Base-by-base conservation (phyloP, 2,329 filamentous ascomycete genomes). In the Aspergillus melleus region DNA sequence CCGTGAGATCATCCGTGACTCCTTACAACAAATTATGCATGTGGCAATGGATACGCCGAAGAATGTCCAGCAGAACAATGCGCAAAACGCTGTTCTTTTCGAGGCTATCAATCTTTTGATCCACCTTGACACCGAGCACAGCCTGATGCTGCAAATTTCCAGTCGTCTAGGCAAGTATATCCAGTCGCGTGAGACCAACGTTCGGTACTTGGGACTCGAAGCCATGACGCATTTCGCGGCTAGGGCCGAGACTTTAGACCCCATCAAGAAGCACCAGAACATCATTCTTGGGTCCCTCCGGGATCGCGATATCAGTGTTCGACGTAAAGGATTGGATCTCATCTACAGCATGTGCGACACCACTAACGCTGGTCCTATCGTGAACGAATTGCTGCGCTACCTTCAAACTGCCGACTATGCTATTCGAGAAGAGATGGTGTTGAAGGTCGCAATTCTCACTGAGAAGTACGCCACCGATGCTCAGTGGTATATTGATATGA, bases 311-410 rank as follows among this genome's bases (percentile, higher is more conserved):
- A 99, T 99, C 70, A 98, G 94, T 73, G 95, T 99, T 50, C 88
- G 96, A 61, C 87, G 95, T 68, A 98, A 99, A 78, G 95, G 94
- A 60, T 84, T 99, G 52, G 96, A 99, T 77, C 80, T 99, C 58
- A 85, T 99, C 36, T 99, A 99, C 85, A 99, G 95, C 86, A 99
- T 99, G 95, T 99, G 96, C 76, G 95, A 99, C 77, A 86, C 90
- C 36, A 89, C 89, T n/a, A 99, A 99, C 76, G 92, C 95, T 8
- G 90, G 91, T 65, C 88, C 91, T 10, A 96, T 99, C 66, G 95
- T 99, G 44, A 90, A 90, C 61, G 95, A 99, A 79, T 87, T 99
- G 54, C 80, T 99, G 55, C 91, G 94, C 67, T 98, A 97, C 76
- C 85, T 99, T 9, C 94, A 97, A 72, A 96, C 92, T 58, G 95